phyloP scores from a whole-genome alignment of 805 yeast genomes.

The Candida methanosorbosa region DNA sequence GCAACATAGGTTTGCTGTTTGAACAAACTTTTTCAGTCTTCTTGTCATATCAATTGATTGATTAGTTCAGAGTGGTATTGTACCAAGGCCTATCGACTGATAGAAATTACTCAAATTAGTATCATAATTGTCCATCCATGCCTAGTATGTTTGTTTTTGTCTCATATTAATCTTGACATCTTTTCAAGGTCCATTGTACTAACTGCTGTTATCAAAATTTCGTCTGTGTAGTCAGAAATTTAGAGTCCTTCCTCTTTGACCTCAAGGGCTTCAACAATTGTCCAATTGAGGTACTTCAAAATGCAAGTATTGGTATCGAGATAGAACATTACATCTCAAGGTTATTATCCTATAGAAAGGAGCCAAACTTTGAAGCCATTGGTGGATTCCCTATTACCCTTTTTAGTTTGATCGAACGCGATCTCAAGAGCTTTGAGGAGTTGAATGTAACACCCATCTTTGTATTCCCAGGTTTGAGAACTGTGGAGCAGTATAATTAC shows the following conservation, averaged over 20 bases:
- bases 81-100: no score
- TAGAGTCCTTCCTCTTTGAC: conserved; percentile 64
- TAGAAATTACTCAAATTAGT: no score
- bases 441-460: conserved; percentile 69
- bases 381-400: conserved; percentile 75
- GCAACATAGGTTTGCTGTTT: no score
- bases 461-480: conserved; percentile 62
- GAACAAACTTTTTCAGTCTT: no score
- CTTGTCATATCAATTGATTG: no score
- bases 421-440: conserved; percentile 51
- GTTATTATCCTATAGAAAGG: conserved; percentile 52
- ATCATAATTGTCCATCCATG: no score
- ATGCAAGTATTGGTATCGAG: conserved; percentile 74
- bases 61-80: no score
- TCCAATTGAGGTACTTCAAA: conserved; percentile 56
- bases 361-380: conserved; percentile 62
- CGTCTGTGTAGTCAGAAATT: conserved; percentile 34
- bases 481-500: conserved; percentile 22
- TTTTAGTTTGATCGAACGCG: conserved; percentile 46
- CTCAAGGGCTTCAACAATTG: conserved; percentile 47
- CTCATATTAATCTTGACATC: neutral
- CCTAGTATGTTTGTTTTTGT: conserved; percentile 6
- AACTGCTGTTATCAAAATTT: neutral
- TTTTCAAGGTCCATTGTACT: neutral
- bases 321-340: conserved; percentile 70